Evolutionary conservation across 805 yeast species (phyloP).

Genomic region (Kodamaea hsintzibuensis): DNA sequence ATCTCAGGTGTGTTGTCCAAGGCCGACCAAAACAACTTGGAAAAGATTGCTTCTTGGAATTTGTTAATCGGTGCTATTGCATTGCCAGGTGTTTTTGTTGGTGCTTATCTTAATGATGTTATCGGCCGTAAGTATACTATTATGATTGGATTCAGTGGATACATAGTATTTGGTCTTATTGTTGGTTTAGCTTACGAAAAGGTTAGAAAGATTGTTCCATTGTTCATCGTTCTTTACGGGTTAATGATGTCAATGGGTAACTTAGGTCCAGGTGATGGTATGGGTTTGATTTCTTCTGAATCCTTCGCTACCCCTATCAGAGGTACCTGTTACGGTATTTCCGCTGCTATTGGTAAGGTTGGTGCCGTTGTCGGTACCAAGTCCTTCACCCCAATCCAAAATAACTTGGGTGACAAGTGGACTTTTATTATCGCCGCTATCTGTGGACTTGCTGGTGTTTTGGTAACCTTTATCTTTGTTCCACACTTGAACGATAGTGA

Average conservation of each 20-base stretch:
- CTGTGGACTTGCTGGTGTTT: slow-evolving; percentile 65
- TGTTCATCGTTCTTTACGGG: slow-evolving; percentile 73
- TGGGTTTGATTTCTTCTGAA: slow-evolving; percentile 71
- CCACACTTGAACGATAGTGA: slow-evolving; percentile 76
- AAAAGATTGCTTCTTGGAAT: slow-evolving; percentile 71
- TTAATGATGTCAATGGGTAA: slow-evolving; percentile 70
- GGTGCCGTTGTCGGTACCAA: slow-evolving; percentile 86
- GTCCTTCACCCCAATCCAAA: slow-evolving; percentile 67
- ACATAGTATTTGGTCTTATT: slow-evolving; percentile 68
- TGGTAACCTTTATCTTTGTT: slow-evolving; percentile 57
- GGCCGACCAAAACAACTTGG: slow-evolving; percentile 39
- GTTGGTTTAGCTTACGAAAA: slow-evolving; percentile 65
- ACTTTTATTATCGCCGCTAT: slow-evolving; percentile 79
- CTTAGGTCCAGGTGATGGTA: slow-evolving; percentile 76
- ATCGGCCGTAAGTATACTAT: slow-evolving; percentile 73
- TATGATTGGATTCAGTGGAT: slow-evolving; percentile 70
- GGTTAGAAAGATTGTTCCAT: slow-evolving; percentile 55
- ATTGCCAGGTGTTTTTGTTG: slow-evolving; percentile 71
- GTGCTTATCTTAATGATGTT: slow-evolving; percentile 63
- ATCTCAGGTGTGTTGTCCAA: slow-evolving; percentile 49
- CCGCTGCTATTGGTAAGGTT: slow-evolving; percentile 80
- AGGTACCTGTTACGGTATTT: slow-evolving; percentile 72
- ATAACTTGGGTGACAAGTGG: slow-evolving; percentile 65
- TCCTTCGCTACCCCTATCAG: slow-evolving; percentile 74
- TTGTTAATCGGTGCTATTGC: slow-evolving; percentile 63